Percentiles rank a stretch among this genome's conserved stretches.
phyloP scores from a whole-genome alignment of 2,329 filamentous ascomycete species.

The Elsinoe necatrix region DNA sequence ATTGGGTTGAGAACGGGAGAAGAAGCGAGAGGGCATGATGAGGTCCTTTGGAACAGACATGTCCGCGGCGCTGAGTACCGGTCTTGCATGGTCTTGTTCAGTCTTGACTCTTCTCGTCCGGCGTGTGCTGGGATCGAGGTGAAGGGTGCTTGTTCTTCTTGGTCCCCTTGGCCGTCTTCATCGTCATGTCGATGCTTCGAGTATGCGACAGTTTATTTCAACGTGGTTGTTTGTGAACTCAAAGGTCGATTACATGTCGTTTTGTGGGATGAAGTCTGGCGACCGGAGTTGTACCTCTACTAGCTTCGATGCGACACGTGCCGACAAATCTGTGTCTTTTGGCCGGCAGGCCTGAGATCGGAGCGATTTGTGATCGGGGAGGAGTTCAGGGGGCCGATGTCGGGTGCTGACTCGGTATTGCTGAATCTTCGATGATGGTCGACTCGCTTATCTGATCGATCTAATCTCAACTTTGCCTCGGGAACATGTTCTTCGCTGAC shows the following conservation, averaged over 20 bases:
- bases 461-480: neutral
- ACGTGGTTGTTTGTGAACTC: neutral
- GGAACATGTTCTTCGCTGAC: neutral
- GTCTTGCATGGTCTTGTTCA: neutral
- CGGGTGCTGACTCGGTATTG: neutral
- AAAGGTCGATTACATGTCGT: neutral
- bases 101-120: neutral
- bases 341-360: neutral
- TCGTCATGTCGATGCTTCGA: neutral
- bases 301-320: conserved; percentile 2
- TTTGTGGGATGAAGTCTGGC: neutral
- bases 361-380: neutral
- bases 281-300: neutral
- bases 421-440: too few relatives aligned
- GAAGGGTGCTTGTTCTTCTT: neutral
- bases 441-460: neutral
- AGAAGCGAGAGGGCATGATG: neutral
- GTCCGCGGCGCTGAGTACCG: neutral
- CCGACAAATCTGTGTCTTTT: neutral
- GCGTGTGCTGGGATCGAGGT: neutral
- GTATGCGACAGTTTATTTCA: neutral
- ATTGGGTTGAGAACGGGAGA: neutral
- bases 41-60: neutral
- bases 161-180: neutral
- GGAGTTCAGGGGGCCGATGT: neutral